These are phyloP conservation scores for Lavandula angustifolia DNA, from an alignment of 257 asterid genomes.

Conservation along the genomic window DNA sequence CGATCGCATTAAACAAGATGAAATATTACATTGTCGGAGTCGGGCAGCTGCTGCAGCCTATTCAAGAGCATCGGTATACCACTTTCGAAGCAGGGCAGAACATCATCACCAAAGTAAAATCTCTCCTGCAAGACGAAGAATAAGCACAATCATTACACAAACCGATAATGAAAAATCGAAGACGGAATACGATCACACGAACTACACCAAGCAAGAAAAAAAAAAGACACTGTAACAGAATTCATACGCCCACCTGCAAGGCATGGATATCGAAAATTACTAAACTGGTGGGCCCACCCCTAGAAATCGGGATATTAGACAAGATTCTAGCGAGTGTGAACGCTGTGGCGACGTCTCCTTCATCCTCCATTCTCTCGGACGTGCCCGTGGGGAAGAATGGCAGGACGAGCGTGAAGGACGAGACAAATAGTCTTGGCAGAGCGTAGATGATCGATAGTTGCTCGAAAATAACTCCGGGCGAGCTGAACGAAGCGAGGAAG, in stretches of 20 bases:
- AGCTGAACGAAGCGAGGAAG: constrained; percentile 95
- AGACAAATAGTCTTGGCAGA: constrained; percentile 84
- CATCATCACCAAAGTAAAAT: constrained; percentile 91
- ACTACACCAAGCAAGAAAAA: constrained; percentile 11
- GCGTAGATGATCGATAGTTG: constrained; percentile 87
- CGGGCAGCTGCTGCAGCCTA: constrained; percentile 93
- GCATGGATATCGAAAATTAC: constrained; percentile 97
- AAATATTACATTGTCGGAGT: constrained; percentile 82
- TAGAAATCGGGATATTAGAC: constrained; percentile 81
- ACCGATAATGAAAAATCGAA: constrained; percentile 4
- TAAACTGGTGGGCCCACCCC: constrained; percentile 96
- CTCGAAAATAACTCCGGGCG: constrained; percentile 97
- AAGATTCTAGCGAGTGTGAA: constrained; percentile 94
- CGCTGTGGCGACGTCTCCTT: constrained; percentile 99
- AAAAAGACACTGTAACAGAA: constrained; percentile 21
- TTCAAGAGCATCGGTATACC: constrained; percentile 88
- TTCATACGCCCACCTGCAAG: constrained; percentile 64
- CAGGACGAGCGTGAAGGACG: constrained; percentile 93
- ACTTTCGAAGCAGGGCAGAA: constrained; percentile 95
- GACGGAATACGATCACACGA: constrained; percentile 8
- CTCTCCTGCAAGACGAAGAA: constrained; percentile 65
- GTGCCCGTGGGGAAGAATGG: constrained; percentile 99
- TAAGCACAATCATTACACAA: constrained; percentile 17
- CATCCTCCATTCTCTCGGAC: constrained; percentile 98
- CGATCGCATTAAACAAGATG: constrained; percentile 20